A percentile compares a stretch with the other conserved stretches of the same genome.
These are phyloP conservation scores for Boletus patriciae DNA, from an alignment of 768 basidiomycete genomes.

Conservation along the genomic window DNA sequence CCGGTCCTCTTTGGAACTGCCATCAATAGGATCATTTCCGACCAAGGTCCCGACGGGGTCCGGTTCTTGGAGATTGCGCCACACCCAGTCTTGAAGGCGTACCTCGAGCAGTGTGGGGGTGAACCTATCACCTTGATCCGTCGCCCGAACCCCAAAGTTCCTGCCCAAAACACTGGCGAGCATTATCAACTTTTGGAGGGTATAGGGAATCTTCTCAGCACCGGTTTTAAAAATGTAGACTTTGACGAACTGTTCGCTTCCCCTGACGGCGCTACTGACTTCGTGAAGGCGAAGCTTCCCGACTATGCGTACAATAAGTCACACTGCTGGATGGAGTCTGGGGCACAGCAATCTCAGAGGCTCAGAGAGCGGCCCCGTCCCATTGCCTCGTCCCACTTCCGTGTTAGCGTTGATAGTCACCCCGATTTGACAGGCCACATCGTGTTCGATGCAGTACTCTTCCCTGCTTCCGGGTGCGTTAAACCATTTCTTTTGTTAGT, in stretches of 20 bases:
- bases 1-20: slow-evolving; percentile 37
- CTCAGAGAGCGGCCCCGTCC: slow-evolving; percentile 34
- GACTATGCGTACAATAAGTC: slow-evolving; percentile 34
- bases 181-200: slow-evolving; percentile 35
- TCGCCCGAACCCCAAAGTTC: slow-evolving; percentile 33
- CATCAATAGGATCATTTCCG: slow-evolving; percentile 32
- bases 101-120: slow-evolving; percentile 36
- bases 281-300: slow-evolving; percentile 28
- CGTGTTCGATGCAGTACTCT: slow-evolving; percentile 45
- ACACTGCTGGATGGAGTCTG: slow-evolving; percentile 29
- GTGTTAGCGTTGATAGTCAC: slow-evolving; percentile 35
- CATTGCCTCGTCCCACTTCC: slow-evolving; percentile 36
- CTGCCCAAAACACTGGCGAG: slow-evolving; percentile 35
- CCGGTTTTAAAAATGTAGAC: slow-evolving; percentile 32
- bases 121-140: slow-evolving; percentile 30
- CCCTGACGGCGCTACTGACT: slow-evolving; percentile 18
- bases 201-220: slow-evolving; percentile 30
- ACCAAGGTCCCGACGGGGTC: slow-evolving; percentile 30
- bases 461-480: slow-evolving; percentile 47
- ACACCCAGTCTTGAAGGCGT: slow-evolving; percentile 37
- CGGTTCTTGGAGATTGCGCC: slow-evolving; percentile 35
- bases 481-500: slow-evolving; percentile 8
- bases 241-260: slow-evolving; percentile 30
- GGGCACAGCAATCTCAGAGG: slow-evolving; percentile 22
- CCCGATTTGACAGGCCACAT: slow-evolving; percentile 45